Evolutionary conservation across 2,329 filamentous ascomycete genomes (phyloP).

Genomic region (Exophiala bonariae): DNA sequence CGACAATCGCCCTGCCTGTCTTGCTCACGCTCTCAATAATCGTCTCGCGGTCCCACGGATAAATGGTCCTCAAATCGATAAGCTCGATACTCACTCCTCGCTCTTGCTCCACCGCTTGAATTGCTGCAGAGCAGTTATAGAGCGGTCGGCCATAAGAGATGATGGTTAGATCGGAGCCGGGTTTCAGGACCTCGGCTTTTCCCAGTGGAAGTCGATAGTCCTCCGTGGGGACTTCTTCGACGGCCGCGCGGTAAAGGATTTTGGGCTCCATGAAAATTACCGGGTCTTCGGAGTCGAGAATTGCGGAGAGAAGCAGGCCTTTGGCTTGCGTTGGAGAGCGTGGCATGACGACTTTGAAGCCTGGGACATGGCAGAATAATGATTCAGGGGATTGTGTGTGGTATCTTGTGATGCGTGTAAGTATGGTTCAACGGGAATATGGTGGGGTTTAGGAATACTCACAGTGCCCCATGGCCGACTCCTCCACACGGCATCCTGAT

Average conservation of each 20-base stretch:
- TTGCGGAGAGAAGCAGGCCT: conserved; percentile 74
- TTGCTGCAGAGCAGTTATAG: conserved; percentile 77
- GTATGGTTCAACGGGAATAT: too few relatives aligned
- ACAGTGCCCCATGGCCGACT: conserved; percentile 83
- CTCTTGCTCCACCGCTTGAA: conserved; percentile 72
- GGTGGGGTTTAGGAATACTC: conserved; percentile 48
- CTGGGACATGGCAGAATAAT: conserved; percentile 84
- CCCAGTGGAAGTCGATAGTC: conserved; percentile 80
- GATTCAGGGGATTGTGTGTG: conserved; percentile 88
- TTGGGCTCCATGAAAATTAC: conserved; percentile 95
- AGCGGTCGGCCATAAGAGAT: conserved; percentile 90
- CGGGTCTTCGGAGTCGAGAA: conserved; percentile 76
- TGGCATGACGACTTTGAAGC: conserved; percentile 80
- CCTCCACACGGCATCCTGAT: conserved; percentile 90
- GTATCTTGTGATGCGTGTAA: conserved; percentile 57
- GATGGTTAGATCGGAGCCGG: conserved; percentile 76
- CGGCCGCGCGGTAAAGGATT: conserved; percentile 84
- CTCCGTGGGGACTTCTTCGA: conserved; percentile 82
- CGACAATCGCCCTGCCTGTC: conserved; percentile 81
- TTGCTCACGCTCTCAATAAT: conserved; percentile 80
- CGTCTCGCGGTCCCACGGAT: conserved; percentile 84
- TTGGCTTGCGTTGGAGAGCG: conserved; percentile 86
- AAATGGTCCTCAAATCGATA: conserved; percentile 83
- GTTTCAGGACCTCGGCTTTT: conserved; percentile 79
- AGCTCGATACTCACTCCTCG: conserved; percentile 75